A percentile compares a stretch with the other conserved stretches of the same genome.
These are phyloP conservation scores for Annulohypoxylon maeteangense DNA, from an alignment of 495 filamentous ascomycete genomes.

Conservation along the genomic window DNA sequence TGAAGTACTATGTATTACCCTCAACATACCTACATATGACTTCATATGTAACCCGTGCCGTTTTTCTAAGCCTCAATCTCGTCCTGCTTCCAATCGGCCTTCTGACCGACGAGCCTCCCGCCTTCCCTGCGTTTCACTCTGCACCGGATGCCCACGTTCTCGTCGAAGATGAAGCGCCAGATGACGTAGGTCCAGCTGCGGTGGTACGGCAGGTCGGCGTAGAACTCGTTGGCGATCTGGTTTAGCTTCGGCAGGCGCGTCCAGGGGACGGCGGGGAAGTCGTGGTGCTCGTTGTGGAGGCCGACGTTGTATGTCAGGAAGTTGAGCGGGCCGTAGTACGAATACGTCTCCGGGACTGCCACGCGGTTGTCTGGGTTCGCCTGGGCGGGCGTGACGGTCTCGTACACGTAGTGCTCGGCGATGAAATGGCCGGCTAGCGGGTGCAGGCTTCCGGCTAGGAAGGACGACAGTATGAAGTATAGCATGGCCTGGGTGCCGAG, in stretches of 20 bases:
- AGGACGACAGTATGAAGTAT: conserved; percentile 87
- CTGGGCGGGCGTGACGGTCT: conserved; percentile 67
- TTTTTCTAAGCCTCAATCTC: conserved; percentile 73
- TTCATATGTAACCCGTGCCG: conserved; percentile 65
- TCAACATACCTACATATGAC: neutral
- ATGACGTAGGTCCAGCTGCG: conserved; percentile 92
- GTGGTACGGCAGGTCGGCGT: conserved; percentile 86
- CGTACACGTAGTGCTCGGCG: conserved; percentile 98
- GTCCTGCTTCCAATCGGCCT: conserved; percentile 57
- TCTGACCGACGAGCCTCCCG: conserved; percentile 68
- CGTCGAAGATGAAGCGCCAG: conserved; percentile 93
- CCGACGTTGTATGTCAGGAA: conserved; percentile 96
- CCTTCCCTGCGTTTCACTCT: conserved; percentile 92
- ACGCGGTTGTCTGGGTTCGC: conserved; percentile 68
- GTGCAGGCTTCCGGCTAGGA: conserved; percentile 93
- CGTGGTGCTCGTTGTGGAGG: conserved; percentile 97
- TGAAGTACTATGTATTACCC: neutral
- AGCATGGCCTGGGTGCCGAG: conserved; percentile 68
- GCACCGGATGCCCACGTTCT: conserved; percentile 86
- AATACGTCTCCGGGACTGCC: conserved; percentile 91
- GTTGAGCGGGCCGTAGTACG: conserved; percentile 95
- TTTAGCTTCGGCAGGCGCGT: conserved; percentile 79
- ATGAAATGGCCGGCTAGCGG: conserved; percentile 98
- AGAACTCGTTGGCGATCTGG: conserved; percentile 90
- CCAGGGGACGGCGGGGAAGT: conserved; percentile 98